Evolutionary conservation across 108 stramenopile species (phyloP), one percentile per base, ranked within the genome.

Genomic region (Fistulifera pelliculosa): DNA sequence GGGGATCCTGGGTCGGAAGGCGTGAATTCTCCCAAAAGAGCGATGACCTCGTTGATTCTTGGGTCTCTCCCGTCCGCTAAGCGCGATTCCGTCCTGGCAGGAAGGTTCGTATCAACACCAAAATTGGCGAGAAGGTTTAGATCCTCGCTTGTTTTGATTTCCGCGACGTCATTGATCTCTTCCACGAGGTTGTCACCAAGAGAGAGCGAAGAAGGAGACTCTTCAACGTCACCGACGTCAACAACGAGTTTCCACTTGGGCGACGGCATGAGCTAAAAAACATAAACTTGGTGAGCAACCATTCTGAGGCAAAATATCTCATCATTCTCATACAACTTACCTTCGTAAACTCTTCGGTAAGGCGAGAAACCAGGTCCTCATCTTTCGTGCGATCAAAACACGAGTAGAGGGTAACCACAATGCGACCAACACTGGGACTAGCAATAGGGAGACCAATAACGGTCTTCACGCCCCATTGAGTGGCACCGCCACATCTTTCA

Each of bases 171-270:
- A 14, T 13, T 27, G 2, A 25, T n/a, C 11, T 18, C 56, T 43
- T 61, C 17, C 27, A 44, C 60, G 16, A 19, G 44, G 6, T 21
- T 21, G 31, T 35, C 31, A 35, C 6, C 31, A 3, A 35, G 31
- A 35, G 31, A 35, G 8, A 35, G 31, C 26, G 19, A 24, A 44
- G 66, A 0, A 23, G 49, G 25, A 18, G 40, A 41, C 22, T 28
- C 60, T 27, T 54, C 35, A 56, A 28, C 24, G 42, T 54, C 64
- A 11, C 77, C 78, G 54, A 91, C 58, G 43, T 91, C 90, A 26
- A 93, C 83, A 25, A 93, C 84, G 6, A 93, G 71, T 62, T 88
- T 93, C 90, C 90, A 93, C 42, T 81, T 81, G 0, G 90, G 90
- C 28, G 77, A 69, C 0, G 90, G 90, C 64, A 75, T 70, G 1